phyloP scores from a whole-genome alignment of 208 protist species.

The Trypanosoma mega region DNA sequence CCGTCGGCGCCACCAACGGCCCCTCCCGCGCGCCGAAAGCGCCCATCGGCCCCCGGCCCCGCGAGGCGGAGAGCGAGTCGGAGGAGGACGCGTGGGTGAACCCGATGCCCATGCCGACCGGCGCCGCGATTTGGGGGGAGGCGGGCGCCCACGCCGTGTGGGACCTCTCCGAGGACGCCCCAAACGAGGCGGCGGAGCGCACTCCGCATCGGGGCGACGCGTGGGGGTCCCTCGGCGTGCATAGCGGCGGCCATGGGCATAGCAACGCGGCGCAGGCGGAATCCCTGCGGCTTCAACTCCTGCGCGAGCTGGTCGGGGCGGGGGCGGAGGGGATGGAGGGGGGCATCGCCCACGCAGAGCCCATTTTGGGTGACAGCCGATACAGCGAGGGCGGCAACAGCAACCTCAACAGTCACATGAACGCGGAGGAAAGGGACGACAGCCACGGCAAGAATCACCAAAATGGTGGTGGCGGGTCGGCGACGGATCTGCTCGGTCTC shows the following conservation, averaged over 20 bases:
- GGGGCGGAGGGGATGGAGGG: conserved; percentile 1
- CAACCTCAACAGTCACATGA: too few species aligned
- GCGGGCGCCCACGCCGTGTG: neutral
- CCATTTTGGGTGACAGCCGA: too few species aligned
- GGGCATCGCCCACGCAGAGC: neutral
- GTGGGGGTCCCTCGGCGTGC: conserved; percentile 11
- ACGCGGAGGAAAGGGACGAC: too few species aligned
- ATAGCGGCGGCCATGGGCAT: conserved; percentile 2
- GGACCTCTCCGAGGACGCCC: conserved; percentile 5
- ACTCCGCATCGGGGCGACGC: neutral
- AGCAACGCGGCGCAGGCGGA: conserved; percentile 9
- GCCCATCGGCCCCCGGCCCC: too few species aligned
- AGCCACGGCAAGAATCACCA: too few species aligned
- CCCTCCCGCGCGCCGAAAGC: too few species aligned
- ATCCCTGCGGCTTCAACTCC: conserved; percentile 20
- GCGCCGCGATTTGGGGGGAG: conserved; percentile 20
- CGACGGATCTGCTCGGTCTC: too few species aligned
- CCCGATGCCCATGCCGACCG: conserved; percentile 1
- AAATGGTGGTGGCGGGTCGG: too few species aligned
- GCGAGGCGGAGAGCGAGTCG: too few species aligned
- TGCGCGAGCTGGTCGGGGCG: conserved; percentile 22
- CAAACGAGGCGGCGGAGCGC: neutral
- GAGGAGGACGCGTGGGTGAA: conserved; percentile 21
- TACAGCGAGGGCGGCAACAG: too few species aligned
- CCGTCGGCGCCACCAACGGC: neutral